Conservation (phyloP, 352 stramenopile species). For the Globisporangium carolinianum region DNA sequence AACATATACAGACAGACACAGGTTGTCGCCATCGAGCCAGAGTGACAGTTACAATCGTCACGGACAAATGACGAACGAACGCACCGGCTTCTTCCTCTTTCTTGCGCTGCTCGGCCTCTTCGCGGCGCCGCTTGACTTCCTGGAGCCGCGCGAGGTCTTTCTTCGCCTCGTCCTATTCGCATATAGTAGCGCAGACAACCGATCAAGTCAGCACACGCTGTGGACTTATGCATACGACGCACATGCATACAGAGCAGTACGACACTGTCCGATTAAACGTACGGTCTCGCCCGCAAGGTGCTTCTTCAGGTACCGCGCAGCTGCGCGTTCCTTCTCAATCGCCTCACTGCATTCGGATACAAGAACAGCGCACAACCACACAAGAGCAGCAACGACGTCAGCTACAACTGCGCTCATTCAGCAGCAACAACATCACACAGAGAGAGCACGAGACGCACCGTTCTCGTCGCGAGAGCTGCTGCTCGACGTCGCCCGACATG, state of each 20-base stretch:
- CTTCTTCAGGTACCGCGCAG: slow-evolving; percentile 76
- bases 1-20: not conserved
- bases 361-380: not conserved
- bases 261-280: not conserved
- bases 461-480: slow-evolving; percentile 78
- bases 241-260: too few species aligned
- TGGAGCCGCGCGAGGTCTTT: slow-evolving; percentile 73
- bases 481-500: slow-evolving; percentile 28
- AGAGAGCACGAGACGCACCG: slow-evolving; percentile 20
- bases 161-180: slow-evolving; percentile 65
- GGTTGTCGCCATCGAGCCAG: not conserved
- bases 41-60: not conserved
- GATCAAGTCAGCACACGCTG: not conserved
- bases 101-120: slow-evolving; percentile 74
- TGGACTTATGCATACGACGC: not conserved
- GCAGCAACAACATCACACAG: not conserved
- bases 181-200: not conserved
- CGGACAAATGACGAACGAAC: slow-evolving; percentile 4
- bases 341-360: slow-evolving; percentile 33
- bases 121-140: slow-evolving; percentile 74
- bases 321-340: slow-evolving; percentile 76
- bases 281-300: slow-evolving; percentile 81
- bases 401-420: not conserved
- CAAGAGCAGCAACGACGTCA: not conserved
- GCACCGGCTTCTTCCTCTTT: slow-evolving; percentile 73